phyloP scores from a whole-genome alignment of 1,284 basidiomycete species.

The Rhodotorula glutinis region DNA sequence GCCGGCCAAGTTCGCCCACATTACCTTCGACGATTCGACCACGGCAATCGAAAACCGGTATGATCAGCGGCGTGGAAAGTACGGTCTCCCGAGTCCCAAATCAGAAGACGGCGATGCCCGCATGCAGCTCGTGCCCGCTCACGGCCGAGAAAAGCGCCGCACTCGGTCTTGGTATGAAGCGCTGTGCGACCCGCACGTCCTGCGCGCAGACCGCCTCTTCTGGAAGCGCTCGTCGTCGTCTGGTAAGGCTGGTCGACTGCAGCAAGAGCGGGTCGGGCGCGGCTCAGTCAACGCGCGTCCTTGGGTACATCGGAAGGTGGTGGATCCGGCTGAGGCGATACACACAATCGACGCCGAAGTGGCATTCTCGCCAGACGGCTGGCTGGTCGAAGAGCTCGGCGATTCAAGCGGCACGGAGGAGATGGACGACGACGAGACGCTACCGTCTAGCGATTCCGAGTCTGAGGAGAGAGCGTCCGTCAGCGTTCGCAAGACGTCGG shows the following conservation, averaged over 20 bases:
- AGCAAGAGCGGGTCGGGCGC: too few relatives aligned
- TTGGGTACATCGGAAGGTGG: background rate
- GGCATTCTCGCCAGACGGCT: background rate
- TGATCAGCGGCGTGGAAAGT: constrained; percentile 59
- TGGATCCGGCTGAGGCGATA: background rate
- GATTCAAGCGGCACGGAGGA: background rate
- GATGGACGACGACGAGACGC: background rate
- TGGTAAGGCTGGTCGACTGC: too few relatives aligned
- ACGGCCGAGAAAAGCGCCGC: background rate
- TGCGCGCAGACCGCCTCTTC: constrained; percentile 15
- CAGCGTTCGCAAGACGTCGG: too few relatives aligned
- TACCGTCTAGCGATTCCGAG: background rate
- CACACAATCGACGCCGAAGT: background rate
- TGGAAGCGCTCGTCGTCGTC: background rate
- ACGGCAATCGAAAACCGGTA: constrained; percentile 66
- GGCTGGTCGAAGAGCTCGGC: background rate
- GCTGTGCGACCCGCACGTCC: constrained; percentile 30
- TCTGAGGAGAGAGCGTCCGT: too few relatives aligned
- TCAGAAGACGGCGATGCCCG: constrained; percentile 14
- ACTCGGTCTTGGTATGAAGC: constrained; percentile 22
- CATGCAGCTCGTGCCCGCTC: background rate
- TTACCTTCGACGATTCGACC: constrained; percentile 64
- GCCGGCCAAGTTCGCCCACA: constrained; percentile 59
- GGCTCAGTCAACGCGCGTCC: too few relatives aligned
- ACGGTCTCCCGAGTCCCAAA: constrained; percentile 62